Evolutionary conservation across 108 stramenopile genomes (phyloP), one percentile per base, ranked within the genome.

Genomic region (Skeletonema menzelii): DNA sequence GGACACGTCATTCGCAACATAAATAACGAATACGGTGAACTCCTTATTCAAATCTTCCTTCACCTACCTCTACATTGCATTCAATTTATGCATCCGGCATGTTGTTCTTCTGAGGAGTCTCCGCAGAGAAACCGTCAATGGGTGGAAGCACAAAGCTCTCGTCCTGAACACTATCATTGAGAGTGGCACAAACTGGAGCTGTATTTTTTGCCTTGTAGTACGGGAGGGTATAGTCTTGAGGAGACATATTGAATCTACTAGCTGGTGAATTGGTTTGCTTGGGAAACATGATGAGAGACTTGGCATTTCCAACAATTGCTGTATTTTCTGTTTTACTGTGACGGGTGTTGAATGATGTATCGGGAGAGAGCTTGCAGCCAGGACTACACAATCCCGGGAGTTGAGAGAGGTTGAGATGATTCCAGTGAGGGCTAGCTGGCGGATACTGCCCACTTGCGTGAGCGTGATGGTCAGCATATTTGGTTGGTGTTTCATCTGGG

Each of bases 141-240:
- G 72, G 65, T 35, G 79, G 79, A 8, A 80, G 69, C 49, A 80
- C 79, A 69, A 80, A 80, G 62, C 79, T 80, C 49, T 80, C 79
- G 34, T 80, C 79, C 24, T 62, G 66, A 19, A 42, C 35, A 58
- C 79, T 80, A 10, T 73, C 72, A 60, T 80, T 80, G 62, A 80
- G 79, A 15, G 32, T 26, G 17, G 75, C 19, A 20, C 63, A 27
- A 40, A 27, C 30, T 0, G 58, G 58, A n/a, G 69, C 60, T 27
- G 35, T 34, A 44, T 59, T 69, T 27, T 31, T 53, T 11, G 59
- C 47, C 4, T 68, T 38, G 3, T 46, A 31, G 61, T 80, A 80
- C 28, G 66, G 71, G 14, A 63, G 79, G 63, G 73, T 56, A 28
- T 70, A 69, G 56, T 80, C 79, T 28, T 80, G 72, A 27, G 79